Evolutionary conservation across 2,329 filamentous ascomycete genomes (phyloP).

Genomic region (Microsporum audouinii): DNA sequence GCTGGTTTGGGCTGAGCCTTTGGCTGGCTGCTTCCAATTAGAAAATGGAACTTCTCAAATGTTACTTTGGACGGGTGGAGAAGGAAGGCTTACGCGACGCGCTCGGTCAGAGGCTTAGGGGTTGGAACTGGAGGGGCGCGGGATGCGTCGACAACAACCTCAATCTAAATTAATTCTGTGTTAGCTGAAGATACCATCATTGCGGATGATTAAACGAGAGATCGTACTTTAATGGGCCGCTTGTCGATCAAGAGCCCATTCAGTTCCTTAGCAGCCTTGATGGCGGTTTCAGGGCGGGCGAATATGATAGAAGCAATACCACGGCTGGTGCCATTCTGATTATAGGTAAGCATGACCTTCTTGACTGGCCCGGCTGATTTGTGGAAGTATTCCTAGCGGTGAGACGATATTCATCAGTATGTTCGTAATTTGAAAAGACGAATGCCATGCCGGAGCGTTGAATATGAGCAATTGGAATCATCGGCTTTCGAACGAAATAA

Average conservation of each 20-base stretch:
- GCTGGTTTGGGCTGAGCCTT: slow-evolving; percentile 75
- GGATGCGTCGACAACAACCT: slow-evolving; percentile 74
- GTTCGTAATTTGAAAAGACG: slow-evolving; percentile 17
- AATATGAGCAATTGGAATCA: slow-evolving; percentile 14
- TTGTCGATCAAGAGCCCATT: slow-evolving; percentile 87
- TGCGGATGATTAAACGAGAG: slow-evolving; percentile 5
- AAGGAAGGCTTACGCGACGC: slow-evolving; percentile 53
- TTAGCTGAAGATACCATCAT: slow-evolving; percentile 10
- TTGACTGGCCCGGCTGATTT: slow-evolving; percentile 83
- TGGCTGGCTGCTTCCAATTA: slow-evolving; percentile 36
- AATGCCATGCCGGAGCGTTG: slow-evolving; percentile 15
- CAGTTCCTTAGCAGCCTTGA: slow-evolving; percentile 69
- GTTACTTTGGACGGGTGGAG: background rate
- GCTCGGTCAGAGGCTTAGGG: slow-evolving; percentile 69
- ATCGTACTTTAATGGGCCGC: slow-evolving; percentile 69
- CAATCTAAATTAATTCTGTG: slow-evolving; percentile 49
- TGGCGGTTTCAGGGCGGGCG: slow-evolving; percentile 65
- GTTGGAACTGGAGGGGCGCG: slow-evolving; percentile 55
- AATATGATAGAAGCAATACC: slow-evolving; percentile 89
- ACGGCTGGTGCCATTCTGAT: slow-evolving; percentile 79
- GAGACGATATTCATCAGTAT: slow-evolving; percentile 39
- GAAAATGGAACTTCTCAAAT: background rate
- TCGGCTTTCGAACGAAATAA: slow-evolving; percentile 13
- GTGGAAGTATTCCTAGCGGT: slow-evolving; percentile 85
- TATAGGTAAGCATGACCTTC: slow-evolving; percentile 83